These are phyloP conservation scores for Protea cynaroides DNA, from an alignment of 164 flowering plant genomes.

Conservation along the genomic window DNA sequence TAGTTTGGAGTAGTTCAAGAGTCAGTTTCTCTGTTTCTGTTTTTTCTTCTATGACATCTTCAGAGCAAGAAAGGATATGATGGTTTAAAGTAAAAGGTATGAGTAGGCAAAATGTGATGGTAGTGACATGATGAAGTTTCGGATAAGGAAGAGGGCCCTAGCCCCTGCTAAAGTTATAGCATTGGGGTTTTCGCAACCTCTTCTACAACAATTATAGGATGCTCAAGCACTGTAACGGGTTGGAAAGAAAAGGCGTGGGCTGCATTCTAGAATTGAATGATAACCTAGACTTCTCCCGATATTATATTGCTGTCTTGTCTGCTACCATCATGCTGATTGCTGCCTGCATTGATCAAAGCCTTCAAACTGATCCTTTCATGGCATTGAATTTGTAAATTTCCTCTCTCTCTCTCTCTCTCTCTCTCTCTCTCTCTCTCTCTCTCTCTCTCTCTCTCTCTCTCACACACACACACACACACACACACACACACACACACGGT, in stretches of 20 bases:
- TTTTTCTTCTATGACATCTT: background rate
- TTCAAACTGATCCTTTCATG: conserved; percentile 34
- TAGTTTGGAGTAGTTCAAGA: too few relatives aligned
- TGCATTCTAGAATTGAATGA: conserved; percentile 46
- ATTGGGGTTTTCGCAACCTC: conserved; percentile 53
- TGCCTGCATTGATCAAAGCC: conserved; percentile 44
- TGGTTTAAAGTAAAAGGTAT: conserved; percentile 50
- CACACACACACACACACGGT: too few relatives aligned
- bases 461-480: too few relatives aligned
- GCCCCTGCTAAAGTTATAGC: conserved; percentile 41
- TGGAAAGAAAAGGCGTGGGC: conserved; percentile 46
- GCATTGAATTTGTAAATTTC: too few relatives aligned
- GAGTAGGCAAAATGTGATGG: conserved; percentile 35
- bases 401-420: too few relatives aligned
- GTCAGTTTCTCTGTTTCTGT: too few relatives aligned
- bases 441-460: too few relatives aligned
- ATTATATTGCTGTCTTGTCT: conserved; percentile 17
- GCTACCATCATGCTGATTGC: conserved; percentile 29
- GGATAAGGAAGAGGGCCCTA: conserved; percentile 45
- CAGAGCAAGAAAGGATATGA: conserved; percentile 34
- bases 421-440: too few relatives aligned
- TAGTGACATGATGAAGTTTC: conserved; percentile 21
- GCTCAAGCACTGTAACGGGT: conserved; percentile 23
- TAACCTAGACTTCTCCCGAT: conserved; percentile 50
- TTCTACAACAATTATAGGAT: conserved; percentile 27